phyloP scores from a whole-genome alignment of 2,329 filamentous ascomycete species.

The Fusarium veterinarium region DNA sequence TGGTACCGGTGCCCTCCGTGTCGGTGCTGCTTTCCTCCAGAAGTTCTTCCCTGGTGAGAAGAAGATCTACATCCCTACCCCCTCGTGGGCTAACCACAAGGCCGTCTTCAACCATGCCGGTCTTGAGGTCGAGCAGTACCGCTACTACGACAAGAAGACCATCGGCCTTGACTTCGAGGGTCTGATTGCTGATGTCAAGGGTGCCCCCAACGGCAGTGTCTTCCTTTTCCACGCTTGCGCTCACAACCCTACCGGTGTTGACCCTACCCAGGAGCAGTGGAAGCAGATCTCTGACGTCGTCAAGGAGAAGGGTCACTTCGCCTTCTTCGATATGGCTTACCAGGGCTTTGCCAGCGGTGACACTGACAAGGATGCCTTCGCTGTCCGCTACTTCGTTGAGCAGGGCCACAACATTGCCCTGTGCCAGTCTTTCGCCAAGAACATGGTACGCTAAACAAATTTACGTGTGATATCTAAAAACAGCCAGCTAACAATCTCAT shows the following conservation, averaged over 20 bases:
- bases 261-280: slow-evolving; percentile 94
- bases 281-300: slow-evolving; percentile 86
- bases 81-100: slow-evolving; percentile 98
- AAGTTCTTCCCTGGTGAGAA: slow-evolving; percentile 92
- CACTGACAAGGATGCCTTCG: slow-evolving; percentile 92
- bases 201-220: slow-evolving; percentile 85
- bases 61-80: slow-evolving; percentile 95
- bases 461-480: not conserved
- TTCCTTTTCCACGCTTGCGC: slow-evolving; percentile 97
- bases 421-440: slow-evolving; percentile 97
- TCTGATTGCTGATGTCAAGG: slow-evolving; percentile 89
- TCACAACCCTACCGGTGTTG: slow-evolving; percentile 97
- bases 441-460: slow-evolving; percentile 76
- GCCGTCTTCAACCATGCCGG: slow-evolving; percentile 96
- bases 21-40: slow-evolving; percentile 92
- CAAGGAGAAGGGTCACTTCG: slow-evolving; percentile 87
- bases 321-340: slow-evolving; percentile 99
- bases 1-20: slow-evolving; percentile 93
- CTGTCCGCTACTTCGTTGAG: slow-evolving; percentile 91
- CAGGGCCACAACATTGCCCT: slow-evolving; percentile 90
- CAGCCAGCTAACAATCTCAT: slow-evolving; percentile 16
- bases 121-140: slow-evolving; percentile 92
- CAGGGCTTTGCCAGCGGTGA: slow-evolving; percentile 96
- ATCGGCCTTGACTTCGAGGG: slow-evolving; percentile 98
- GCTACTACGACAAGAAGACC: slow-evolving; percentile 99